Percentiles rank a stretch among this genome's conserved stretches.
Evolutionary conservation across 2,329 filamentous ascomycete genomes (phyloP).

Genomic region (Chrysoporthe austroafricana): DNA sequence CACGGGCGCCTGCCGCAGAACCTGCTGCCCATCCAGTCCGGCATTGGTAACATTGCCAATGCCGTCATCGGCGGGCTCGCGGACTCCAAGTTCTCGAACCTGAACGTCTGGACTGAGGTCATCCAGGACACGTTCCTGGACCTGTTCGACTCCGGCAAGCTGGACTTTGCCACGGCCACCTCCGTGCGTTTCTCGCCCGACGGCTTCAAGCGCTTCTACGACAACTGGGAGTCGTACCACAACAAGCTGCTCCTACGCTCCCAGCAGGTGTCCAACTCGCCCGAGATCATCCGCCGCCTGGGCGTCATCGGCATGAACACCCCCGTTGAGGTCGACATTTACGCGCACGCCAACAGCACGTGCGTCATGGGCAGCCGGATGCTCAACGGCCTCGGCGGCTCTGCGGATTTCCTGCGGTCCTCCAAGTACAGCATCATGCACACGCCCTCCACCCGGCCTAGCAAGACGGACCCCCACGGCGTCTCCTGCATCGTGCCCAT

Average conservation of each 20-base stretch:
- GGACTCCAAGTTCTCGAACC: constrained; percentile 80
- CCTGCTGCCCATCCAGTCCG: constrained; percentile 81
- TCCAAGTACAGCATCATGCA: constrained; percentile 93
- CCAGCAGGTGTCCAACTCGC: constrained; percentile 88
- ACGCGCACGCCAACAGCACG: constrained; percentile 89
- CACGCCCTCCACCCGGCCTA: constrained; percentile 79
- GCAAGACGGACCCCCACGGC: constrained; percentile 80
- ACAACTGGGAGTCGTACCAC: constrained; percentile 78
- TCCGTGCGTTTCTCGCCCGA: constrained; percentile 90
- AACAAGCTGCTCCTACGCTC: constrained; percentile 83
- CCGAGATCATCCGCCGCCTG: constrained; percentile 85
- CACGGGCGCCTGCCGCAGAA: constrained; percentile 77
- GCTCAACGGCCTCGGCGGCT: constrained; percentile 83
- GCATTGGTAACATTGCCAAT: constrained; percentile 93
- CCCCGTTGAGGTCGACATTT: constrained; percentile 91
- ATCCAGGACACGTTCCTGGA: constrained; percentile 90
- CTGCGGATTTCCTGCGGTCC: constrained; percentile 78
- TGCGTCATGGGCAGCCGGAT: constrained; percentile 88
- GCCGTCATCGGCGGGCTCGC: constrained; percentile 84
- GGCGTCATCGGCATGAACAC: constrained; percentile 96
- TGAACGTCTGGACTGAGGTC: constrained; percentile 93
- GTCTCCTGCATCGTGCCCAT: constrained; percentile 90
- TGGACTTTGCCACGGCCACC: constrained; percentile 89
- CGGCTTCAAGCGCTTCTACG: constrained; percentile 89
- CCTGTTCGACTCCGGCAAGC: constrained; percentile 83